These are phyloP conservation scores for Prunus padus DNA, from an alignment of 306 rosid species.

Conservation along the genomic window DNA sequence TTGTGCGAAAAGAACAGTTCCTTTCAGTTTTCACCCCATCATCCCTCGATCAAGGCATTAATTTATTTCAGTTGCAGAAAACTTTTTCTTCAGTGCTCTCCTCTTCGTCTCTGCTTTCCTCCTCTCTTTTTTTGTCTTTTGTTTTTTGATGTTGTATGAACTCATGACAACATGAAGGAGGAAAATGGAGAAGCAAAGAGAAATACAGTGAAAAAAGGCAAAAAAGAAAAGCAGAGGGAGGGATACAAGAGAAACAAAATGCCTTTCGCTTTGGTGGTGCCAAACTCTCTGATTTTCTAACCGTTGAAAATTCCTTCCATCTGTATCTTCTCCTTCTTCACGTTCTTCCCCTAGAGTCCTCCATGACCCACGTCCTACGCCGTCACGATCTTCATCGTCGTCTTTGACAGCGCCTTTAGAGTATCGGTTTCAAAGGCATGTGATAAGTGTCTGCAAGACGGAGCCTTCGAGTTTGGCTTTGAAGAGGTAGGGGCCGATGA, in stretches of 20 bases:
- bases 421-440: conserved; percentile 13
- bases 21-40: too few species aligned
- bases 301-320: conserved; percentile 36
- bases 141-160: too few species aligned
- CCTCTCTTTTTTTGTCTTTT: too few species aligned
- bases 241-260: conserved; percentile 6
- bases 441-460: not conserved
- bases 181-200: not conserved
- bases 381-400: not conserved
- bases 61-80: too few species aligned
- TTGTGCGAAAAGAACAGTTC: too few species aligned
- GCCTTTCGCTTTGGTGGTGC: conserved; percentile 39
- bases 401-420: conserved; percentile 5
- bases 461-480: conserved; percentile 22
- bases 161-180: too few species aligned
- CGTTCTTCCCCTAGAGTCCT: conserved; percentile 34
- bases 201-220: not conserved
- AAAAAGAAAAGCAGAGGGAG: too few species aligned
- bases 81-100: too few species aligned
- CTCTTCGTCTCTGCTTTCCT: too few species aligned
- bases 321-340: conserved; percentile 23
- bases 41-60: too few species aligned
- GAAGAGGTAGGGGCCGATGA: conserved; percentile 52
- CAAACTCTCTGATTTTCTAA: conserved; percentile 42
- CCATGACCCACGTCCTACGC: conserved; percentile 25